Conservation (phyloP, 805 yeast species). For the Yamadazyma kitorensis region DNA sequence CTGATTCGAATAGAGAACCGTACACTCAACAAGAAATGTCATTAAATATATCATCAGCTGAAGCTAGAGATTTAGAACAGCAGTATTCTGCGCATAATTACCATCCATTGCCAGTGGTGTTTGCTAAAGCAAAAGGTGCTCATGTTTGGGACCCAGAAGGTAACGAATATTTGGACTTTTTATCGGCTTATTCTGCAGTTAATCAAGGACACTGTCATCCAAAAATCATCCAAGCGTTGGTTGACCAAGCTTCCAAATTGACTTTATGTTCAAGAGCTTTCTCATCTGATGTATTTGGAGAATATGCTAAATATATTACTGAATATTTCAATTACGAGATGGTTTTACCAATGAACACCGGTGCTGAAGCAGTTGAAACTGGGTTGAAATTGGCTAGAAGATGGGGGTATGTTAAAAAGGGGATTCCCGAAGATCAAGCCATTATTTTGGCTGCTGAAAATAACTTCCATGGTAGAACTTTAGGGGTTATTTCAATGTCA, state of each 20-base stretch:
- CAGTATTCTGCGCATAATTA: conserved; percentile 94
- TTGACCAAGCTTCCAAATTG: conserved; percentile 80
- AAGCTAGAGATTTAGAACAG: conserved; percentile 67
- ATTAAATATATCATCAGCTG: conserved; percentile 50
- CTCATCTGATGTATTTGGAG: conserved; percentile 83
- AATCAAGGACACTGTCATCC: conserved; percentile 99
- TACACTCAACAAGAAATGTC: conserved; percentile 3
- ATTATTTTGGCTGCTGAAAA: conserved; percentile 82
- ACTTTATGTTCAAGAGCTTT: conserved; percentile 92
- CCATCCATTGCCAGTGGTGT: conserved; percentile 94
- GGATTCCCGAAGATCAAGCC: conserved; percentile 80
- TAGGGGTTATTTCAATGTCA: conserved; percentile 93
- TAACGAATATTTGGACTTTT: conserved; percentile 84
- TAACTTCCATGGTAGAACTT: conserved; percentile 95
- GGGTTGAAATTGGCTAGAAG: conserved; percentile 91
- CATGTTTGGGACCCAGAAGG: conserved; percentile 99
- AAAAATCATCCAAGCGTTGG: conserved; percentile 76
- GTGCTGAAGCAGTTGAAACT: conserved; percentile 98
- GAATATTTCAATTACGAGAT: conserved; percentile 87
- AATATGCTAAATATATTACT: conserved; percentile 82
- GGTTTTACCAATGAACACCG: conserved; percentile 97
- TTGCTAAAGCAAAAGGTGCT: conserved; percentile 83
- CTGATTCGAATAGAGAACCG: too few species aligned
- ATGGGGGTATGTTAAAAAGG: conserved; percentile 92
- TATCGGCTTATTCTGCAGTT: conserved; percentile 95